phyloP scores from a whole-genome alignment of 169 alveolate genomes.

The Cryptosporidium tyzzeri region DNA sequence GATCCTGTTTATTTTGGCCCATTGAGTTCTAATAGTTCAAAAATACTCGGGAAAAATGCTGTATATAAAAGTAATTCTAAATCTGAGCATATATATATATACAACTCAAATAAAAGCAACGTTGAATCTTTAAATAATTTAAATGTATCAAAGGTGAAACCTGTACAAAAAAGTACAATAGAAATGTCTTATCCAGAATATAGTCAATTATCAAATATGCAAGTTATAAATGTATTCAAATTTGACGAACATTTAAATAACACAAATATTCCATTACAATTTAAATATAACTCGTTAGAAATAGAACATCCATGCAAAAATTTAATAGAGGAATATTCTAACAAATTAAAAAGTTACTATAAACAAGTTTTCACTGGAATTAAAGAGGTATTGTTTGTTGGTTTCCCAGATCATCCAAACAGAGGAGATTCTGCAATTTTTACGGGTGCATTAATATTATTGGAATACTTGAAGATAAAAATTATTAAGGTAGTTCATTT shows the following conservation, averaged over 20 bases:
- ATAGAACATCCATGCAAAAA: conserved; percentile 66
- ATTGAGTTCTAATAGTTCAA: conserved; percentile 22
- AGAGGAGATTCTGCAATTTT: conserved; percentile 73
- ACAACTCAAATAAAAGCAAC: background rate
- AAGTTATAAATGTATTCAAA: background rate
- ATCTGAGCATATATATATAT: background rate
- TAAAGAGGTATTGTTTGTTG: conserved; percentile 54
- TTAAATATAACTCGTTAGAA: conserved; percentile 32
- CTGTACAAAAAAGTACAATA: conserved; percentile 32
- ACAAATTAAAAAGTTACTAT: conserved; percentile 40
- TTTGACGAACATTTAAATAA: background rate
- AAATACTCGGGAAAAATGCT: conserved; percentile 59
- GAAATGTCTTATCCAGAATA: conserved; percentile 55
- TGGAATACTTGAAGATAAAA: conserved; percentile 32
- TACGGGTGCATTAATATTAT: conserved; percentile 62
- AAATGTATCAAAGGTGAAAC: background rate
- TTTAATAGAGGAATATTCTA: conserved; percentile 37
- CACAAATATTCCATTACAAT: conserved; percentile 4
- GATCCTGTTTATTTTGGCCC: conserved; percentile 66
- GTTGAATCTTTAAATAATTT: background rate
- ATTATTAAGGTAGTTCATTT: conserved; percentile 62
- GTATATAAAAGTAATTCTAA: background rate
- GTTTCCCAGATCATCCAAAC: conserved; percentile 75
- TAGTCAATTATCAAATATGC: background rate
- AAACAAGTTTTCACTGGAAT: conserved; percentile 34